Percentiles rank a stretch among this genome's conserved stretches.
Conservation (phyloP, 129 eudicot species). For the Cynara cardunculus region DNA sequence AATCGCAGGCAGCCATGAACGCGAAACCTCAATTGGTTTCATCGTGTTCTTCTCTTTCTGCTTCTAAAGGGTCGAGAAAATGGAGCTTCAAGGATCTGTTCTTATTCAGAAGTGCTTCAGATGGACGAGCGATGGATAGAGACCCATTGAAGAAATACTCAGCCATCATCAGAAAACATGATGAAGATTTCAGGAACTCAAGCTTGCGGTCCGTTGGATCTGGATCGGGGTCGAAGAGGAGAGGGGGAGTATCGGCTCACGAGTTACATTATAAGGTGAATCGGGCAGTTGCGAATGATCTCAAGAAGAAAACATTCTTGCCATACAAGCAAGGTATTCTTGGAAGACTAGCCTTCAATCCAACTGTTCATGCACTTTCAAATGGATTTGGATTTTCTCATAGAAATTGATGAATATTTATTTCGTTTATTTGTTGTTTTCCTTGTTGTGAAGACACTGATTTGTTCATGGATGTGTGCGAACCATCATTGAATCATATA, state of each 20-base stretch:
- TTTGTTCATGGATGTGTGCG: constrained; percentile 1
- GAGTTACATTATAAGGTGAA: constrained; percentile 71
- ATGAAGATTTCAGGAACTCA: constrained; percentile 28
- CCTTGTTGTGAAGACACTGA: constrained; percentile 6
- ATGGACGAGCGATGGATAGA: constrained; percentile 63
- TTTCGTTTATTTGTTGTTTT: constrained; percentile 5
- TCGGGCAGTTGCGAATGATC: constrained; percentile 55
- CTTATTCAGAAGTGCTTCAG: constrained; percentile 81
- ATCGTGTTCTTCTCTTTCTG: constrained; percentile 8
- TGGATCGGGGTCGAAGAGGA: constrained; percentile 29
- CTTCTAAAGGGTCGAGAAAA: constrained; percentile 31
- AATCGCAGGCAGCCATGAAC: constrained; percentile 1
- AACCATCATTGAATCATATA: background rate
- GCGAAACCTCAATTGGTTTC: background rate
- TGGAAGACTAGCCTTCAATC: constrained; percentile 53
- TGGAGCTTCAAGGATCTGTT: constrained; percentile 68
- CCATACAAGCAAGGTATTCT: constrained; percentile 82
- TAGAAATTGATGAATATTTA: background rate
- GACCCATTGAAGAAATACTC: constrained; percentile 62
- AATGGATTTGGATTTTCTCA: constrained; percentile 54
- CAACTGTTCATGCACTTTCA: constrained; percentile 57
- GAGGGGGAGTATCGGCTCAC: constrained; percentile 60
- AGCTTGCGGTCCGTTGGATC: background rate
- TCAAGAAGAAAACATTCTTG: constrained; percentile 76
- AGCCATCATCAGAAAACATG: constrained; percentile 26